Base-by-base conservation (phyloP, 1,139 yeast genomes). In the Debaryomycetaceae sp. region DNA sequence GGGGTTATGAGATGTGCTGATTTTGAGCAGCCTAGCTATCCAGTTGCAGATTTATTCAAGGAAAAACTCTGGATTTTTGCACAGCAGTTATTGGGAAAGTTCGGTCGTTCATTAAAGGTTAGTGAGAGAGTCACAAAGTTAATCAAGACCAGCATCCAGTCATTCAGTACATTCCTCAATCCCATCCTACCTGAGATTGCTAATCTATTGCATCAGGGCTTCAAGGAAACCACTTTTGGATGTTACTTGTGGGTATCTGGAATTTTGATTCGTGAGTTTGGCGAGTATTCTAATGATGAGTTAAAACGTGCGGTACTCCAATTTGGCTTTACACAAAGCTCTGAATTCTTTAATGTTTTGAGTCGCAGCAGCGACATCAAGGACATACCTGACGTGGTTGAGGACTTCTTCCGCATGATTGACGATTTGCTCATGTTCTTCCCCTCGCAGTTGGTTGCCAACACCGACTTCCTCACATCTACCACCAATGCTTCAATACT, bases 241-340 rank as follows among this genome's bases (percentile, higher is more conserved):
- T 87, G 96, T 61, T 91, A 85, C 59, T 68, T 91, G 47, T 91
- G 96, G 95, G 95, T 88, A 14, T 84, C 96, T 3, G 97, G 97
- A 5, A 78, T 87, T 5, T 69, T 89, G 29, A 80, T 91, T 43
- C 80, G 89, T 49, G 95, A 87, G 50, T 90, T 78, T 63, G 85
- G 87, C 27, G 87, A 80, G 45, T 71, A 70, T 46, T 63, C 75
- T 38, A 55, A 66, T 24, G 58, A 59, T 6, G 66, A 60, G 29
- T 57, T 72, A 44, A 65, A 72, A 50, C 64, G 66, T 41, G 65
- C 76, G 29, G 72, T 79, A 37, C 73, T 73, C 66, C 61, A 69
- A 40, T 80, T 81, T 60, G 78, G 81, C 2, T 52, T 74, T 40
- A 64, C 72, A 36, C 84, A 80, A 56, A 62, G 76, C 43, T 57